phyloP scores from a whole-genome alignment of 768 basidiomycete species.

The Naganishia vaughanmartiniae region DNA sequence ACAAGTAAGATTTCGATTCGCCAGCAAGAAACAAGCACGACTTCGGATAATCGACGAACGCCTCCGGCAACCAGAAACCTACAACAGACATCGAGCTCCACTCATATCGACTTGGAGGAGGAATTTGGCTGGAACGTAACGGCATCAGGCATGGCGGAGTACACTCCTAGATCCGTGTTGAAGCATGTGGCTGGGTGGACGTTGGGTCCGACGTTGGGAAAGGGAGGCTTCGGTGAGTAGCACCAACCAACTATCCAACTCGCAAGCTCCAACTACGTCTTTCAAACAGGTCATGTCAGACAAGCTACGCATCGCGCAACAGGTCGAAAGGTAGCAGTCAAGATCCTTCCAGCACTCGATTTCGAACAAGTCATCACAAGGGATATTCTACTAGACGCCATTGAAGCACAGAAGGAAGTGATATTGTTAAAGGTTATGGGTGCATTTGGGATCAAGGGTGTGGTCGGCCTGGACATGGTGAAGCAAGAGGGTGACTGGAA shows the following conservation, averaged over 20 bases:
- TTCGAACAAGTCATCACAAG: constrained; percentile 33
- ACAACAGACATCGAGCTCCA: neutral
- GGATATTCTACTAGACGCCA: constrained; percentile 44
- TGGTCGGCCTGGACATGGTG: constrained; percentile 46
- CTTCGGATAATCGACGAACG: neutral
- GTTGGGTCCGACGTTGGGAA: constrained; percentile 43
- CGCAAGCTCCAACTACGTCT: neutral
- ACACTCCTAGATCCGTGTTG: constrained; percentile 44
- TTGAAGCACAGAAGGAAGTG: constrained; percentile 50
- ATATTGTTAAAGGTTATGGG: constrained; percentile 44
- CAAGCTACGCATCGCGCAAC: constrained; percentile 41
- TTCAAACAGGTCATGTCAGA: constrained; percentile 44
- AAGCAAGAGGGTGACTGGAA: constrained; percentile 48
- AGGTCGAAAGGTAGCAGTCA: constrained; percentile 46
- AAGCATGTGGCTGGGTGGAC: constrained; percentile 44
- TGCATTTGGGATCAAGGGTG: constrained; percentile 42
- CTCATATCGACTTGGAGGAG: neutral
- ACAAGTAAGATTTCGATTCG: neutral
- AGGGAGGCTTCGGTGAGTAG: constrained; percentile 49
- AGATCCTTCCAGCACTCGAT: constrained; percentile 49
- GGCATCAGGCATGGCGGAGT: constrained; percentile 12
- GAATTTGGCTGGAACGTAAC: neutral
- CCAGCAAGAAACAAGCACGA: neutral
- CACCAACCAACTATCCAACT: neutral
- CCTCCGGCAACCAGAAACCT: neutral